A percentile compares a stretch with the other conserved stretches of the same genome.
These are phyloP conservation scores for Panicum hallii DNA, from an alignment of 202 grass and related monocot species.

Conservation along the genomic window DNA sequence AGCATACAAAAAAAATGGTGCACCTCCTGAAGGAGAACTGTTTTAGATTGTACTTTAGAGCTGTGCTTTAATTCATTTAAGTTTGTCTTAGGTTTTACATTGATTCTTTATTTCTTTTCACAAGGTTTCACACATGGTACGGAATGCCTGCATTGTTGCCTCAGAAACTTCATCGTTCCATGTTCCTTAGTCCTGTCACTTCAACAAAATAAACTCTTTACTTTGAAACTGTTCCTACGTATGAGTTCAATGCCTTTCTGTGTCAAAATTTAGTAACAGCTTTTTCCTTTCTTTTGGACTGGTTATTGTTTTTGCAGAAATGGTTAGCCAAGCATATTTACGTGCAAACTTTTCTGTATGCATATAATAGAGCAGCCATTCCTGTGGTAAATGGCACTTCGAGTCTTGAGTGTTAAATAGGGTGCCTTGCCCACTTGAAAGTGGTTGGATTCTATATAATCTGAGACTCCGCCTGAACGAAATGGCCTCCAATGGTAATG, in stretches of 20 bases:
- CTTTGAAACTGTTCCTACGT: not conserved
- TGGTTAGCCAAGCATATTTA: conserved; percentile 26
- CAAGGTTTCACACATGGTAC: not conserved
- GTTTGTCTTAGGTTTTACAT: not conserved
- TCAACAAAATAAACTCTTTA: not conserved
- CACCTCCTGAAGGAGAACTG: not conserved
- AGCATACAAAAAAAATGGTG: not conserved
- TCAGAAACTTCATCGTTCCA: not conserved
- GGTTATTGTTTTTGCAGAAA: conserved; percentile 45
- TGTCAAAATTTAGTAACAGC: conserved; percentile 12
- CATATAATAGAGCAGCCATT: not conserved
- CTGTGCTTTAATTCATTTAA: not conserved
- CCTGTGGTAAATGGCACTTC: conserved; percentile 3
- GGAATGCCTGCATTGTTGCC: not conserved
- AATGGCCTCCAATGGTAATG: conserved; percentile 62
- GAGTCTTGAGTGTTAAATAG: conserved; percentile 25
- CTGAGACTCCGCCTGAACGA: conserved; percentile 30
- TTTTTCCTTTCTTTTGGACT: conserved; percentile 21
- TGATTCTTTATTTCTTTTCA: not conserved
- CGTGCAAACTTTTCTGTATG: not conserved
- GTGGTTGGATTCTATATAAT: conserved; percentile 9
- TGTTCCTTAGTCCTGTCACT: not conserved
- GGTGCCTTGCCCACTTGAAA: conserved; percentile 11
- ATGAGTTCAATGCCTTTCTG: not conserved
- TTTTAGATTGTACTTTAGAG: conserved; percentile 23